Conservation (phyloP, 2,329 filamentous ascomycete species). For the Colletotrichum melonis region DNA sequence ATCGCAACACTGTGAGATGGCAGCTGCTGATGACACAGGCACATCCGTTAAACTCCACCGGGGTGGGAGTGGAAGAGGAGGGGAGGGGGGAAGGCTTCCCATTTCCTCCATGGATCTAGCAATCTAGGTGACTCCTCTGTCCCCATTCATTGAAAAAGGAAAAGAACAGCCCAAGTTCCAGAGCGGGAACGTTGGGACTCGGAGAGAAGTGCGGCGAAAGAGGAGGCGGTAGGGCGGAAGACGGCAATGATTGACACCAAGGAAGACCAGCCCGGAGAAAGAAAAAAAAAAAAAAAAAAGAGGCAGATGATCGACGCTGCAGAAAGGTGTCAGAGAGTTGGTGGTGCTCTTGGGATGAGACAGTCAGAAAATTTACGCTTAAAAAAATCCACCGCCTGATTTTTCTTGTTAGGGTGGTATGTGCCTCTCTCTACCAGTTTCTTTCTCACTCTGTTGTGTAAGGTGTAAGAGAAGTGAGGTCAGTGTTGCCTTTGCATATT, state of each 20-base stretch:
- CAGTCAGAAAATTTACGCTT: conserved; percentile 30
- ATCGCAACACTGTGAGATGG: conserved; percentile 17
- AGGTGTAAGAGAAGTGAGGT: neutral
- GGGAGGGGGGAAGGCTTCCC: too few relatives aligned
- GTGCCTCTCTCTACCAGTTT: neutral
- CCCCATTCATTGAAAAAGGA: neutral
- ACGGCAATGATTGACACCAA: neutral
- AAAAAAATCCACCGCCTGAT: conserved; percentile 11
- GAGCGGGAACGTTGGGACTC: neutral
- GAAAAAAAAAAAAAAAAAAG: neutral
- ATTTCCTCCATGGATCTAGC: neutral
- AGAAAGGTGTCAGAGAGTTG: conserved; percentile 19
- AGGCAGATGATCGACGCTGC: conserved; percentile 29
- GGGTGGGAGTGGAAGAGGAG: neutral
- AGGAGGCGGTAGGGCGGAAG: neutral
- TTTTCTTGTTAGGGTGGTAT: neutral
- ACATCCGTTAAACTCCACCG: neutral
- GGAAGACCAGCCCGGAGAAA: too few relatives aligned
- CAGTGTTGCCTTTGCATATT: neutral
- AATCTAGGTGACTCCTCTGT: neutral
- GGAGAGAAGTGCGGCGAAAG: conserved; percentile 2
- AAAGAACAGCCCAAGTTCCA: neutral
- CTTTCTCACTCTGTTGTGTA: neutral
- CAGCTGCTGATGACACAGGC: conserved; percentile 18
- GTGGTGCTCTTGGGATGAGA: conserved; percentile 21